These are phyloP conservation scores for Taiozyma onychis DNA, from an alignment of 1,139 yeast genomes.

Conservation along the genomic window DNA sequence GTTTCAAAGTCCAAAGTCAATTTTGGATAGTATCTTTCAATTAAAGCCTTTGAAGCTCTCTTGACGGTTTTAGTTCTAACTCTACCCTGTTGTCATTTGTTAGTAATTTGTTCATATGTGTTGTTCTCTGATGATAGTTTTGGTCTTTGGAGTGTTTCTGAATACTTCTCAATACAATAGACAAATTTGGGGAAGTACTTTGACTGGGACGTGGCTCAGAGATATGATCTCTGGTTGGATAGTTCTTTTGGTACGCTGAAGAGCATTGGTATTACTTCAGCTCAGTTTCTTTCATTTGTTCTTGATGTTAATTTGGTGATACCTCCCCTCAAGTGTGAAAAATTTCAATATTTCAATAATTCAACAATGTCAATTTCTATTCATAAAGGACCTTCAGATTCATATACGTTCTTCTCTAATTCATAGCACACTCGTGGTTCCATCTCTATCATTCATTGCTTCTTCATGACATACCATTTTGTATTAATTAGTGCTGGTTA, in stretches of 20 bases:
- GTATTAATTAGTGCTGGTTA: conserved; percentile 8
- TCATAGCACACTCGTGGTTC: not conserved
- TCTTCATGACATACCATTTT: conserved; percentile 10
- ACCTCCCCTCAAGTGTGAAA: not conserved
- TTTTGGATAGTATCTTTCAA: conserved; percentile 99
- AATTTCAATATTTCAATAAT: not conserved
- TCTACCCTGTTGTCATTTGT: conserved; percentile 60
- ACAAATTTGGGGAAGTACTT: no score
- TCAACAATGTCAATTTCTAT: not conserved
- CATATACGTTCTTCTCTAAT: not conserved
- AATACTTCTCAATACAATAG: not conserved
- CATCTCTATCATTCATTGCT: not conserved
- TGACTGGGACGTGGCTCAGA: not conserved
- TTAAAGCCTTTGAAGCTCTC: conserved; percentile 99
- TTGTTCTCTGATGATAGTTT: not conserved
- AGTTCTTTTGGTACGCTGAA: not conserved
- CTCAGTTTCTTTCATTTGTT: not conserved
- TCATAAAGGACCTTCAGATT: not conserved
- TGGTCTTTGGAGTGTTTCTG: not conserved
- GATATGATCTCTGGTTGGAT: not conserved
- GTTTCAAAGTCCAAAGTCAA: conserved; percentile 99
- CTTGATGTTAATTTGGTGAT: not conserved
- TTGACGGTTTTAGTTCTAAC: conserved; percentile 99
- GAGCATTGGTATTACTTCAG: not conserved
- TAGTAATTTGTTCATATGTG: not conserved